Conservation (phyloP, 1,139 yeast species). For the Meyerozyma guilliermondii region DNA sequence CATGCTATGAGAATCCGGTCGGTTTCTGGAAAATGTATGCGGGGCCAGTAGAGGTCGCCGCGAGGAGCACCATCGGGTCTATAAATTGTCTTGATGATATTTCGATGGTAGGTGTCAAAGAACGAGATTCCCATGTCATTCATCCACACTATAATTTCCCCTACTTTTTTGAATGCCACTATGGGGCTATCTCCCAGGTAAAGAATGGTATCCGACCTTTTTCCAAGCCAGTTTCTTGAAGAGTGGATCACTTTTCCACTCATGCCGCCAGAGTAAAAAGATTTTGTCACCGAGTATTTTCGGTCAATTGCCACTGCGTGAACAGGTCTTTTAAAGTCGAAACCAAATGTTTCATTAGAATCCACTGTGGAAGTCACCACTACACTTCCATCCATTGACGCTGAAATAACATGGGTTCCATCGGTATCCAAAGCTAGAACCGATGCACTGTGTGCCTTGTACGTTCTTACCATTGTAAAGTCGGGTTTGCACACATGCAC, state of each 20-base stretch:
- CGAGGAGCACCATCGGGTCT: slow-evolving; percentile 61
- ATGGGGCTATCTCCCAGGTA: slow-evolving; percentile 69
- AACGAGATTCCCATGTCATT: slow-evolving; percentile 74
- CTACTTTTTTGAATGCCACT: slow-evolving; percentile 55
- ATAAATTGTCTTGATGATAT: slow-evolving; percentile 44
- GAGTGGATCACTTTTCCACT: slow-evolving; percentile 78
- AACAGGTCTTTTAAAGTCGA: slow-evolving; percentile 83
- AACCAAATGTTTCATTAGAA: slow-evolving; percentile 62
- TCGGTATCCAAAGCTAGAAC: slow-evolving; percentile 69
- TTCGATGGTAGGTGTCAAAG: slow-evolving; percentile 44
- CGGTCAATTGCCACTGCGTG: slow-evolving; percentile 81
- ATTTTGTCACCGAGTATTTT: slow-evolving; percentile 53
- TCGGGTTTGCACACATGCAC: slow-evolving; percentile 63
- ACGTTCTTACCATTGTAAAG: slow-evolving; percentile 57
- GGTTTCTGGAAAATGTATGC: slow-evolving; percentile 61
- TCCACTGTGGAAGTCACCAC: slow-evolving; percentile 70
- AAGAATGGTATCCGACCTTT: slow-evolving; percentile 61
- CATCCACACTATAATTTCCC: slow-evolving; percentile 76
- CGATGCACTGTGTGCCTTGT: slow-evolving; percentile 84
- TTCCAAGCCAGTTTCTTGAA: slow-evolving; percentile 82
- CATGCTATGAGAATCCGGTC: slow-evolving; percentile 77
- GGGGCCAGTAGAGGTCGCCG: slow-evolving; percentile 83
- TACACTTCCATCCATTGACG: slow-evolving; percentile 90
- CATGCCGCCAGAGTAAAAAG: slow-evolving; percentile 85
- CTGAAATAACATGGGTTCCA: slow-evolving; percentile 73